A percentile compares a stretch with the other conserved stretches of the same genome.
Evolutionary conservation across 768 basidiomycete species (phyloP).

Genomic region (Boletus tomentosulus): DNA sequence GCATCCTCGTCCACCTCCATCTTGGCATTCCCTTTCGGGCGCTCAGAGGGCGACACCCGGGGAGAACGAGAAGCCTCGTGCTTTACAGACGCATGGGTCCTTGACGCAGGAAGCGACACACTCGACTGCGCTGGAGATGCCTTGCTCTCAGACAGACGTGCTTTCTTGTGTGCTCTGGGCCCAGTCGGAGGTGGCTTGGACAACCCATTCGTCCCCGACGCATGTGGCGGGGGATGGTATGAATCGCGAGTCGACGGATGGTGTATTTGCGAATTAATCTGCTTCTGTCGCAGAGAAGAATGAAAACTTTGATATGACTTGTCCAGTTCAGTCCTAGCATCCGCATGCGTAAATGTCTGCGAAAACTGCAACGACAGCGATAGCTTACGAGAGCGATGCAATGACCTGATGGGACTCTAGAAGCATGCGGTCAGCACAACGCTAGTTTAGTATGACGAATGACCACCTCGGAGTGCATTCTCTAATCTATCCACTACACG

Average conservation of each 20-base stretch:
- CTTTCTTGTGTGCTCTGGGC: conserved; percentile 78
- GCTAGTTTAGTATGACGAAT: not conserved
- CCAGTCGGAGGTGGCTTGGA: conserved; percentile 68
- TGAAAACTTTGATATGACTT: conserved; percentile 67
- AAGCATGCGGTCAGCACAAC: conserved; percentile 3
- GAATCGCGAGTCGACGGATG: conserved; percentile 43
- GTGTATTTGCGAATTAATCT: conserved; percentile 23
- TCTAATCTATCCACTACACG: conserved; percentile 68
- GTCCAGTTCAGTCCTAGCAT: conserved; percentile 65
- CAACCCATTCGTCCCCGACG: conserved; percentile 31
- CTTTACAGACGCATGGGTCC: conserved; percentile 17
- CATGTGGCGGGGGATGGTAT: conserved; percentile 36
- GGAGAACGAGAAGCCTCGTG: conserved; percentile 30
- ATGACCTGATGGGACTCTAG: conserved; percentile 79
- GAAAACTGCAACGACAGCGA: not conserved
- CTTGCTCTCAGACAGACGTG: conserved; percentile 58
- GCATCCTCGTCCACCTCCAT: conserved; percentile 59
- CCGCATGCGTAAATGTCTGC: conserved; percentile 13
- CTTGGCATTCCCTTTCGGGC: conserved; percentile 32
- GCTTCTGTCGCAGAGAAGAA: conserved; percentile 40
- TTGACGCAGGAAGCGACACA: conserved; percentile 27
- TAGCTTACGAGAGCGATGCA: conserved; percentile 63
- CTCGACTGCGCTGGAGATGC: conserved; percentile 33
- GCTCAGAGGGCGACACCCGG: conserved; percentile 28
- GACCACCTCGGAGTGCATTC: conserved; percentile 68